phyloP scores from a whole-genome alignment of 768 basidiomycete genomes.

The Lentinus tigrinus region DNA sequence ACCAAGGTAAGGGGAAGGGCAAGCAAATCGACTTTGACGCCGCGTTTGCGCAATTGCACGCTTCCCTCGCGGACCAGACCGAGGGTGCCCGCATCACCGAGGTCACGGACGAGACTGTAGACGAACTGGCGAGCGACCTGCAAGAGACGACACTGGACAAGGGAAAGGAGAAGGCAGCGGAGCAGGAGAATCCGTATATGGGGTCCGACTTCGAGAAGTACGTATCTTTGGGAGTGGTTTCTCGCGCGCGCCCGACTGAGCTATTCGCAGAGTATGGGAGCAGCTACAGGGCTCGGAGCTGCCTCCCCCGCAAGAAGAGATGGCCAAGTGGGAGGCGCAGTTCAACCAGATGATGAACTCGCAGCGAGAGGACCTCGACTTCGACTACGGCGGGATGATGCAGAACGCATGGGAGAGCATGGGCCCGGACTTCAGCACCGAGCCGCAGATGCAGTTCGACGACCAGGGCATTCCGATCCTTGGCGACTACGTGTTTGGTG shows the following conservation, averaged over 20 bases:
- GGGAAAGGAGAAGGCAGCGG: constrained; percentile 1
- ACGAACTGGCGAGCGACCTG: constrained; percentile 36
- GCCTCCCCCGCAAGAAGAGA: constrained; percentile 58
- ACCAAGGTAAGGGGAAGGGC: constrained; percentile 77
- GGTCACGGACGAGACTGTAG: constrained; percentile 40
- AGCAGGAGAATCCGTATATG: constrained; percentile 11
- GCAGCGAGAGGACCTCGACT: constrained; percentile 59
- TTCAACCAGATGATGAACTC: constrained; percentile 75
- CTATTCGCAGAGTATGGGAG: constrained; percentile 54
- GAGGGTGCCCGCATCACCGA: constrained; percentile 54
- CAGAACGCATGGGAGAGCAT: constrained; percentile 64
- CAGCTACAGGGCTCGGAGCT: constrained; percentile 56
- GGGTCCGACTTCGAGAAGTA: constrained; percentile 54
- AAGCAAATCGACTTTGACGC: constrained; percentile 80
- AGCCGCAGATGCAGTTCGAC: constrained; percentile 50
- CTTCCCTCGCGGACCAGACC: constrained; percentile 46
- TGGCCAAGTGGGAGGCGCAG: constrained; percentile 81
- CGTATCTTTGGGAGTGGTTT: constrained; percentile 20
- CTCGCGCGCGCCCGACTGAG: constrained; percentile 1
- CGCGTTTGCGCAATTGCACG: constrained; percentile 70
- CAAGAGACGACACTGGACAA: constrained; percentile 29
- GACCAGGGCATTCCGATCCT: constrained; percentile 76
- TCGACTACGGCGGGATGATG: constrained; percentile 59
- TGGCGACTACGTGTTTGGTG: constrained; percentile 76
- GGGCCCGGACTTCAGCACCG: constrained; percentile 37